Percentiles rank a stretch among this genome's conserved stretches.
Conservation (phyloP, 805 yeast species). For the Dipodascus geniculatus region DNA sequence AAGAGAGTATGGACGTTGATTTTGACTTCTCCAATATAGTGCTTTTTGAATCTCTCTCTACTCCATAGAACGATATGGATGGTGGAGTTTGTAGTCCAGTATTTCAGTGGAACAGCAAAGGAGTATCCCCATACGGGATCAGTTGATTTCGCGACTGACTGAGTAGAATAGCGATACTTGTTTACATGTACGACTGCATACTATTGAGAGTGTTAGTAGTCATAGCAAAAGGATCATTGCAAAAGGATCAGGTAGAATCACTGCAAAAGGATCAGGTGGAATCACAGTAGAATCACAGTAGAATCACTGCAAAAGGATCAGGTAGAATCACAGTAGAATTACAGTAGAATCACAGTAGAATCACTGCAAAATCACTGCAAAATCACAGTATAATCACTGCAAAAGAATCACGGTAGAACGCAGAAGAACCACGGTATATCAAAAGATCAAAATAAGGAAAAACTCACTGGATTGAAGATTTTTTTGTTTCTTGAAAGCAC, state of each 20-base stretch:
- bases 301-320: no score
- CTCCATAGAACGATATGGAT: slow-evolving; percentile 20
- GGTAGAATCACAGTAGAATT: no score
- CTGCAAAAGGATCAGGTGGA: no score
- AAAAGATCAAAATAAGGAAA: no score
- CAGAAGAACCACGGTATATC: no score
- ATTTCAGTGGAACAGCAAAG: slow-evolving; percentile 35
- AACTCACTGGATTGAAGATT: not conserved
- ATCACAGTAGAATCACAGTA: no score
- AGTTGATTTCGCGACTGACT: slow-evolving; percentile 53
- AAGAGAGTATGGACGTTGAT: slow-evolving; percentile 6
- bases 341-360: no score
- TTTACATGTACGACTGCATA: slow-evolving; percentile 19
- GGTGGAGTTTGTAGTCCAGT: slow-evolving; percentile 8
- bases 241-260: no score
- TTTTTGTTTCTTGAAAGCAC: not conserved
- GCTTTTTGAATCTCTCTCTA: slow-evolving; percentile 17
- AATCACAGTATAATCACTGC: no score
- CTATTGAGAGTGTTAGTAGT: slow-evolving; percentile 4
- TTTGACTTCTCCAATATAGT: slow-evolving; percentile 11
- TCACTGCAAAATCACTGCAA: no score
- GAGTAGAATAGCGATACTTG: slow-evolving; percentile 27
- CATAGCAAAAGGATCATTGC: not conserved
- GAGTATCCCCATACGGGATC: slow-evolving; percentile 71
- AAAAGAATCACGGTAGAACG: no score